A percentile compares a stretch with the other conserved stretches of the same genome.
These are phyloP conservation scores for Leccinum angustisporum DNA, from an alignment of 1,284 basidiomycete species.

Conservation along the genomic window DNA sequence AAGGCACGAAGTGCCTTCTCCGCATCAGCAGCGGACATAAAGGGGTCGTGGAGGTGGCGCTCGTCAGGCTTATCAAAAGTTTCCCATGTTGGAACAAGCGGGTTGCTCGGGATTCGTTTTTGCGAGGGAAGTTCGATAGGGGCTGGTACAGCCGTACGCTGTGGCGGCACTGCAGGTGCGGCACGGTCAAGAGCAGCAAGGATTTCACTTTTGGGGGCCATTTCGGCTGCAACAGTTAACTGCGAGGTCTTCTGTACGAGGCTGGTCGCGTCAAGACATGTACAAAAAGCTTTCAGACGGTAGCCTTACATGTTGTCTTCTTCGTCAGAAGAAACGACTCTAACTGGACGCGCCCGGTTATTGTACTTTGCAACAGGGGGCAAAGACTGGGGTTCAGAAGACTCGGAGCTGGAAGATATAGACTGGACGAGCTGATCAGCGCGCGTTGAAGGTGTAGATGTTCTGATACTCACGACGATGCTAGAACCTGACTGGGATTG, in stretches of 20 bases:
- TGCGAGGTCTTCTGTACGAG: slow-evolving; percentile 2
- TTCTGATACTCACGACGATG: slow-evolving; percentile 22
- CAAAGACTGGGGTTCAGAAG: slow-evolving; percentile 24
- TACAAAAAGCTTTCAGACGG: background rate
- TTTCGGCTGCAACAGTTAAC: background rate
- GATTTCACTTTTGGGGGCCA: slow-evolving; percentile 19
- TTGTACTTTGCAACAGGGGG: slow-evolving; percentile 6
- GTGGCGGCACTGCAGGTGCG: slow-evolving; percentile 7
- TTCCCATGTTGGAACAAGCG: slow-evolving; percentile 24
- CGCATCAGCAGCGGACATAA: slow-evolving; percentile 47
- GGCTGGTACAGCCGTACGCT: slow-evolving; percentile 26
- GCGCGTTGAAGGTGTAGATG: background rate
- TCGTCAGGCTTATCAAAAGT: slow-evolving; percentile 35
- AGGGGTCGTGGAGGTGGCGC: slow-evolving; percentile 37
- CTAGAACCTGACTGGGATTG: slow-evolving; percentile 2
- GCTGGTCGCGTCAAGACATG: slow-evolving; percentile 13
- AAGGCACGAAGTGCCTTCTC: slow-evolving; percentile 67
- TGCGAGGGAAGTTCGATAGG: slow-evolving; percentile 32
- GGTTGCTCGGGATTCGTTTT: slow-evolving; percentile 6
- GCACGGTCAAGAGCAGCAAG: slow-evolving; percentile 30
- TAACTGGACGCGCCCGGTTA: slow-evolving; percentile 9
- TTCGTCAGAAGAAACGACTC: slow-evolving; percentile 31
- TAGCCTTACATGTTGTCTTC: slow-evolving; percentile 23
- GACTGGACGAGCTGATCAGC: slow-evolving; percentile 12
- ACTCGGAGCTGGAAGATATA: slow-evolving; percentile 25